Base-by-base conservation (phyloP, 2,329 filamentous ascomycete species). In the Epichloe sylvatica region DNA sequence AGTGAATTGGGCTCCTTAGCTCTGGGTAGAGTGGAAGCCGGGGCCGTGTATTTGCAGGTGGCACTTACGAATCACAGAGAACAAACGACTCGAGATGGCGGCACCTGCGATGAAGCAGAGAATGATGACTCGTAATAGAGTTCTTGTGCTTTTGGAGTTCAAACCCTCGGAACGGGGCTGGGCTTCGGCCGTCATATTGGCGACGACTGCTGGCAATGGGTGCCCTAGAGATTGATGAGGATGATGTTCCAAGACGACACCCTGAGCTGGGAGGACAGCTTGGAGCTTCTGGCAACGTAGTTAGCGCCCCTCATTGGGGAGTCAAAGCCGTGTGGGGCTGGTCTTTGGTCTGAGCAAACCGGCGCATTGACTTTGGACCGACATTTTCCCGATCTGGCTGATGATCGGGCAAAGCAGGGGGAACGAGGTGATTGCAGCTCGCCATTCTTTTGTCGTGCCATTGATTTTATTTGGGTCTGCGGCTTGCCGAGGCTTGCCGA, bases 41-140 rank as follows among this genome's bases (percentile, higher is more conserved):
- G 40, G 43, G 36, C 52, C n/a, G 30, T 19, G 38, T 34, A 30
- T 44, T 19, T 34, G 35, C 35, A 47, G 12, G 46, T 46, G 49
- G 51, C 52, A 78, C 86, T 66, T 80, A 91, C 92, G 86, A 70
- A 98, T 97, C 58, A 98, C 92, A 62, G 89, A 96, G 77, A 98
- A 98, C 59, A 98, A 76, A 70, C 92, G 87, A 70, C 90, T 95
- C 58, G 90, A 81, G 64, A 97, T 80, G 58, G 91, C 89, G 54
- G 92, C 90, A 51, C 80, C 89, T 56, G 92, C 92, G 69, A 98
- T 96, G 63, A 91, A 80, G 63, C 76, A 77, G 60, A 98, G 81
- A 71, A 98, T 98, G 63, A 94, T 77, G 59, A 96, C 81, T 64
- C 90, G 83, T 56, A 98, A 75, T 62, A 97, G 71, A 56, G 87